phyloP scores from a whole-genome alignment of 441 rosid species.

The Populus hybrid region DNA sequence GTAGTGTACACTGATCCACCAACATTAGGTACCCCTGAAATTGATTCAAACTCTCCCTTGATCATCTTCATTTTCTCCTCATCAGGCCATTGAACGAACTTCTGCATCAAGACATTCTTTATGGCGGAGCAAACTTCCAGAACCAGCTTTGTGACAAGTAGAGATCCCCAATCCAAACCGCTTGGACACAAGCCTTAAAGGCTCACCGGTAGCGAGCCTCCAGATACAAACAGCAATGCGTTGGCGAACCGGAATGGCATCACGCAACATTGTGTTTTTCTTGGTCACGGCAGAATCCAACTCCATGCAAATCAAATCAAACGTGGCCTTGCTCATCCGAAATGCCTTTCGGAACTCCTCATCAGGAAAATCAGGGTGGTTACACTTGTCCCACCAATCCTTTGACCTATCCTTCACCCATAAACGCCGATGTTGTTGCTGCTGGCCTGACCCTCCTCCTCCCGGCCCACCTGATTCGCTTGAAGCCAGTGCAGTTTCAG shows the following conservation, averaged over 20 bases:
- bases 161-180: conserved; percentile 84
- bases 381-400: conserved; percentile 83
- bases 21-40: conserved; percentile 61
- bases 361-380: conserved; percentile 58
- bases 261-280: conserved; percentile 83
- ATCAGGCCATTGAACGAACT: conserved; percentile 65
- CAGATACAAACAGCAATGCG: conserved; percentile 87
- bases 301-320: conserved; percentile 63
- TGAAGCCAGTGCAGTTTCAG: conserved; percentile 17
- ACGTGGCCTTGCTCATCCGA: conserved; percentile 76
- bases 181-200: conserved; percentile 73
- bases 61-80: conserved; percentile 38
- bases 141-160: conserved; percentile 89
- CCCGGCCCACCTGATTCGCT: conserved; percentile 7
- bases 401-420: conserved; percentile 89
- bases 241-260: conserved; percentile 85
- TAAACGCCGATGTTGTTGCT: conserved; percentile 39
- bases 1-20: conserved; percentile 84
- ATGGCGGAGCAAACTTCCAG: conserved; percentile 83
- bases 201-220: conserved; percentile 83
- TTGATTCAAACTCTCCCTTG: conserved; percentile 42
- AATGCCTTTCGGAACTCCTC: conserved; percentile 67
- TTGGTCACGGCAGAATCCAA: conserved; percentile 62
- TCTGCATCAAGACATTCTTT: conserved; percentile 61
- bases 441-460: conserved; percentile 16